Percentiles rank a stretch among this genome's conserved stretches.
Evolutionary conservation across 768 basidiomycete genomes (phyloP).

Genomic region (Peribolospora kevripleyi): DNA sequence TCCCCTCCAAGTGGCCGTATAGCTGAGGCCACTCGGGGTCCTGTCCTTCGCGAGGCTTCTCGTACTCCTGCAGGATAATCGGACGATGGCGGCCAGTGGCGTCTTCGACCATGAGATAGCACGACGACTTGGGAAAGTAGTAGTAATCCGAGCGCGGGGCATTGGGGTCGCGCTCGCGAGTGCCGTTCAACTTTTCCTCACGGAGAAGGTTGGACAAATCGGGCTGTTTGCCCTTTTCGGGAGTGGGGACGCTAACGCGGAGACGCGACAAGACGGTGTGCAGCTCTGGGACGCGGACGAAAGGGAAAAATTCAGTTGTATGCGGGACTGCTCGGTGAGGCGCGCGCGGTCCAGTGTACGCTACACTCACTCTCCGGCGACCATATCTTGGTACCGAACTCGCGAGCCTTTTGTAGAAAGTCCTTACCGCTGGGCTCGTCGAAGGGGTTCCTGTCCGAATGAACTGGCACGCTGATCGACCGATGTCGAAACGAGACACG

Average conservation of each 20-base stretch:
- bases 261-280: neutral
- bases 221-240: constrained; percentile 11
- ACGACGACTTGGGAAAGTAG: constrained; percentile 53
- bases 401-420: constrained; percentile 38
- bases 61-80: constrained; percentile 60
- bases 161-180: constrained; percentile 70
- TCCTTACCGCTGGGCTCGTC: constrained; percentile 21
- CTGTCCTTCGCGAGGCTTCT: constrained; percentile 28
- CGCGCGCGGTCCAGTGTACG: constrained; percentile 11
- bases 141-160: constrained; percentile 66
- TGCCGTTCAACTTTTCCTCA: constrained; percentile 64
- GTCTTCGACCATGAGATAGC: constrained; percentile 81
- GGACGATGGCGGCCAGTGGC: constrained; percentile 59
- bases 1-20: constrained; percentile 22
- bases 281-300: neutral
- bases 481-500: too few relatives aligned
- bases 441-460: constrained; percentile 13
- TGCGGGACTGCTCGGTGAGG: constrained; percentile 4
- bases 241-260: neutral
- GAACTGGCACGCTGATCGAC: too few relatives aligned
- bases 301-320: neutral
- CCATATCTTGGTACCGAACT: constrained; percentile 73
- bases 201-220: constrained; percentile 29
- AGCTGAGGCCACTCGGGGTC: constrained; percentile 59
- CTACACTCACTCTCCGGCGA: constrained; percentile 25